Conservation (phyloP, 2,329 filamentous ascomycete genomes). For the Hypoxylon sp. region DNA sequence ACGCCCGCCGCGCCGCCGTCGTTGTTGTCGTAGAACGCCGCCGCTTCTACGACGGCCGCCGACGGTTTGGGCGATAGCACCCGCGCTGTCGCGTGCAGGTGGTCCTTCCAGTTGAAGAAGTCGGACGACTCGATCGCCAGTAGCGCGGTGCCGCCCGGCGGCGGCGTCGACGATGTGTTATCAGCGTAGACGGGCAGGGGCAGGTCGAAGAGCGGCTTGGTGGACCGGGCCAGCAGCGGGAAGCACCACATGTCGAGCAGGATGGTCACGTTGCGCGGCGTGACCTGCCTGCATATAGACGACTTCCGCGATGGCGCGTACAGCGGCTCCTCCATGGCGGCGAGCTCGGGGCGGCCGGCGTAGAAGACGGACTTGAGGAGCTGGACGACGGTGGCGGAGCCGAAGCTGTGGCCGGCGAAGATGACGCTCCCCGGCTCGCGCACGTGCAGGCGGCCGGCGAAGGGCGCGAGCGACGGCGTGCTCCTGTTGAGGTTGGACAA, state of each 20-base stretch:
- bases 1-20: constrained; percentile 47
- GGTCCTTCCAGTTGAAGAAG: constrained; percentile 80
- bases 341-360: constrained; percentile 56
- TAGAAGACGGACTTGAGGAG: constrained; percentile 83
- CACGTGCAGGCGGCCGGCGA: constrained; percentile 70
- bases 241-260: constrained; percentile 85
- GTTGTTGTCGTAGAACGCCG: constrained; percentile 47
- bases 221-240: constrained; percentile 70
- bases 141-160: constrained; percentile 63
- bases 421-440: constrained; percentile 75
- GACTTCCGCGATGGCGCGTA: constrained; percentile 66
- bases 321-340: constrained; percentile 62
- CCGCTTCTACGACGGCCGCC: constrained; percentile 51
- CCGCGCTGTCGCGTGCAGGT: constrained; percentile 73
- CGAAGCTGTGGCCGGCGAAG: constrained; percentile 84
- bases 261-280: constrained; percentile 68
- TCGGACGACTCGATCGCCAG: constrained; percentile 77
- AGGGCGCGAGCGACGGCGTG: constrained; percentile 63
- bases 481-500: constrained; percentile 61
- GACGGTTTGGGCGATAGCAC: constrained; percentile 66
- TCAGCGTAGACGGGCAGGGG: constrained; percentile 74
- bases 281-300: constrained; percentile 70
- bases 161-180: neutral
- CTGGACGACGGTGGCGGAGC: constrained; percentile 76
- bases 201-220: constrained; percentile 71